These are phyloP conservation scores for Backusella morwellensis DNA, from an alignment of 192 early-diverging fungal species.

Conservation along the genomic window DNA sequence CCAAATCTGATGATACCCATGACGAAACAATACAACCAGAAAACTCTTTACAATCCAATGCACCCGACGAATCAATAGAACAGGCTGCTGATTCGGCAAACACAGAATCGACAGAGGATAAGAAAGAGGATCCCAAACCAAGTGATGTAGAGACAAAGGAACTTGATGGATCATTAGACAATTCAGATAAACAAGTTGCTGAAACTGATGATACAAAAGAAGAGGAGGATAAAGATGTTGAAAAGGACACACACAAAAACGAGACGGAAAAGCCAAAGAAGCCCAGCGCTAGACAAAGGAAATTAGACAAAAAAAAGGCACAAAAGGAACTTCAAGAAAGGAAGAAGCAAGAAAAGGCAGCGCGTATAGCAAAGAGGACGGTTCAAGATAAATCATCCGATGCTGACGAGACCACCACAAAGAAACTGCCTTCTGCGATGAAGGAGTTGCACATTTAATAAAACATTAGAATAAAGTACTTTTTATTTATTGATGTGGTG, in stretches of 20 bases:
- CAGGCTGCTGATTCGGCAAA: background rate
- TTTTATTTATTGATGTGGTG: background rate
- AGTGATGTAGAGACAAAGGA: background rate
- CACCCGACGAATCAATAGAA: background rate
- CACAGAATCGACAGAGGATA: background rate
- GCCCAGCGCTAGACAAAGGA: constrained; percentile 7
- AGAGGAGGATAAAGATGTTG: background rate
- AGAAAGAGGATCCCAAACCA: background rate
- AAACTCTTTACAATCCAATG: background rate
- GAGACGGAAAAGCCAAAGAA: constrained; percentile 9
- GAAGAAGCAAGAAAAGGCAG: constrained; percentile 5
- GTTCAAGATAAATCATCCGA: background rate
- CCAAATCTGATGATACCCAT: background rate
- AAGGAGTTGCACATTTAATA: constrained; percentile 12
- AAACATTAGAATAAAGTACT: too few species aligned
- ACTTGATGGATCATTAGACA: too few species aligned
- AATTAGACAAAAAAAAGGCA: constrained; percentile 20
- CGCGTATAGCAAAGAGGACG: background rate
- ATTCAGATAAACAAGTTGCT: background rate
- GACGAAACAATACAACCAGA: background rate
- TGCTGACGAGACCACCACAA: background rate
- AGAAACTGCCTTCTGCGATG: background rate
- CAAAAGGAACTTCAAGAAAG: constrained; percentile 19
- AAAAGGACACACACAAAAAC: background rate
- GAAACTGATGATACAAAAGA: background rate